phyloP scores from a whole-genome alignment of 495 filamentous ascomycete species.

The Aspergillus baeticus region DNA sequence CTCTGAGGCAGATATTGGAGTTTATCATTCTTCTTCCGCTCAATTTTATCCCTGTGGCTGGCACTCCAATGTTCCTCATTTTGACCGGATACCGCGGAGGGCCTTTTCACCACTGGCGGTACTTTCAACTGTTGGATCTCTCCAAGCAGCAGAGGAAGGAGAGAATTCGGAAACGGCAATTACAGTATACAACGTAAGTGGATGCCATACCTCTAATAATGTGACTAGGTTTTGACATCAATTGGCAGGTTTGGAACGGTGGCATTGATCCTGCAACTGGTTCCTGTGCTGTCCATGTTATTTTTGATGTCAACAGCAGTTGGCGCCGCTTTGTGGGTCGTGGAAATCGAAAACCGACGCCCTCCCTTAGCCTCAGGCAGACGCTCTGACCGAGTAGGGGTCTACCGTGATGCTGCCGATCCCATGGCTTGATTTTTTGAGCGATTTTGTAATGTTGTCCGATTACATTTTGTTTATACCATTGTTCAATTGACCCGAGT shows the following conservation, averaged over 20 bases:
- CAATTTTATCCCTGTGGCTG: conserved; percentile 63
- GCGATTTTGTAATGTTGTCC: neutral
- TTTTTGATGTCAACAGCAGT: conserved; percentile 66
- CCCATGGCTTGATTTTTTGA: conserved; percentile 20
- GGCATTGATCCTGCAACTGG: conserved; percentile 58
- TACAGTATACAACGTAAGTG: conserved; percentile 63
- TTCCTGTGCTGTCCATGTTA: conserved; percentile 64
- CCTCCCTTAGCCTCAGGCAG: conserved; percentile 22
- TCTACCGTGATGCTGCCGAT: conserved; percentile 34
- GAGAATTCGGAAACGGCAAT: conserved; percentile 48
- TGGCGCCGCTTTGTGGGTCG: conserved; percentile 63
- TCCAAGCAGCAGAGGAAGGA: conserved; percentile 57
- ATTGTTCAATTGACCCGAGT: neutral
- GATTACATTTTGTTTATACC: neutral
- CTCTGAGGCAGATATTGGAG: conserved; percentile 72
- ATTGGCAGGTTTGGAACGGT: conserved; percentile 56
- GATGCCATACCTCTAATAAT: neutral
- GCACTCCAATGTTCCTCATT: conserved; percentile 61
- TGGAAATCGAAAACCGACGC: conserved; percentile 53
- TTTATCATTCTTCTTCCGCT: conserved; percentile 68
- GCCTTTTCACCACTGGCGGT: conserved; percentile 66
- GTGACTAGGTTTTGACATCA: conserved; percentile 1
- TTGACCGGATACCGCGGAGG: conserved; percentile 64
- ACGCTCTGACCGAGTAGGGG: conserved; percentile 23
- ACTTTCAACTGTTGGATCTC: conserved; percentile 58